Evolutionary conservation across 2,329 filamentous ascomycete species (phyloP).

Genomic region (Aureobasidium mangrovei): DNA sequence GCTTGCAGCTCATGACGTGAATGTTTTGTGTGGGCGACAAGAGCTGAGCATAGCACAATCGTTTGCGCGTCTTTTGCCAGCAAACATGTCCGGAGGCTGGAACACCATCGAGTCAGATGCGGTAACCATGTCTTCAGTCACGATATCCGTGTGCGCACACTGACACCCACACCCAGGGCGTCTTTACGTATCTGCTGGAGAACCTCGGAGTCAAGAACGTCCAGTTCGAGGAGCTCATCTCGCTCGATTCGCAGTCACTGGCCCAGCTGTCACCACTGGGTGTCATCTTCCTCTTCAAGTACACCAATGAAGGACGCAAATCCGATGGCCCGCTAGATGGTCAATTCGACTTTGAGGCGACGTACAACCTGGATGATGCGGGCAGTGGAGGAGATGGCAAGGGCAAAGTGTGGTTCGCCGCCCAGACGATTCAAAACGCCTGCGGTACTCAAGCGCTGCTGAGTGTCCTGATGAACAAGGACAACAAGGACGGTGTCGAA

Average conservation of each 20-base stretch:
- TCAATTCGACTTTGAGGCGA: constrained; percentile 64
- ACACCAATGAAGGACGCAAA: constrained; percentile 61
- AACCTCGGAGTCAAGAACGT: constrained; percentile 85
- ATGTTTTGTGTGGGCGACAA: not conserved
- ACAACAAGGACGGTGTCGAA: constrained; percentile 45
- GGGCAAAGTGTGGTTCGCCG: constrained; percentile 71
- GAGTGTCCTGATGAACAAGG: constrained; percentile 81
- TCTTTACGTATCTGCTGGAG: constrained; percentile 95
- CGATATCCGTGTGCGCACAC: not conserved
- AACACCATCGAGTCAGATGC: constrained; percentile 97
- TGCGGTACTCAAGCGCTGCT: constrained; percentile 94
- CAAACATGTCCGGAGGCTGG: constrained; percentile 59
- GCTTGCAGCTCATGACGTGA: not conserved
- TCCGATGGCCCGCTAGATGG: constrained; percentile 67
- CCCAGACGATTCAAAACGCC: constrained; percentile 96
- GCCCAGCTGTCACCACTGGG: constrained; percentile 53
- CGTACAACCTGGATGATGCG: constrained; percentile 38
- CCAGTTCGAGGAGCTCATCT: constrained; percentile 93
- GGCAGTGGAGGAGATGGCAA: constrained; percentile 20
- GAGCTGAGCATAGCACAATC: not conserved
- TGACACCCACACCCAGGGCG: constrained; percentile 50
- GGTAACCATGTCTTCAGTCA: constrained; percentile 44
- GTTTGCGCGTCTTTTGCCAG: too few species aligned
- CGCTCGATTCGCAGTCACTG: constrained; percentile 69
- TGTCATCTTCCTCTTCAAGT: constrained; percentile 99